Evolutionary conservation across 2,329 filamentous ascomycete species (phyloP), one percentile per base, ranked within the genome.

Genomic region (Ascosphaera apis): DNA sequence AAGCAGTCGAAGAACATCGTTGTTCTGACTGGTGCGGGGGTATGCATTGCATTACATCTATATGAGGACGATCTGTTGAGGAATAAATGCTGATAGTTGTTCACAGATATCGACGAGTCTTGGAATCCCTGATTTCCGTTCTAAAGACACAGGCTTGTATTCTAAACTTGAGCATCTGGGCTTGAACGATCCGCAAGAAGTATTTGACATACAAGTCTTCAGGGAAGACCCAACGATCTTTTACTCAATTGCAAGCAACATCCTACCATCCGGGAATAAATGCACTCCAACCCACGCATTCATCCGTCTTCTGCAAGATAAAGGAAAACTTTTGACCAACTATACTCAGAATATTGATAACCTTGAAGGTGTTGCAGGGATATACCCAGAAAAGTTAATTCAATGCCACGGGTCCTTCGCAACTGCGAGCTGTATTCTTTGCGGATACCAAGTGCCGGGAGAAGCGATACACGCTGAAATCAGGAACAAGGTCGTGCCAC

Each of bases 341-440:
- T 98, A 93, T 60, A 91, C 88, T 0, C 88, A 98, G 53, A 98
- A 98, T 54, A 95, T 98, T 49, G 88, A 98, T 61, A 93, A 93
- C 47, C 72, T 93, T 36, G 86, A 98, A 54, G 69, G 74, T 41
- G 74, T 79, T 48, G 86, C 86, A 0, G 88, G 88, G 15, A 80
- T 98, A 40, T 57, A 63, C 15, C 66, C 71, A 1, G 74, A 80
- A 23, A 91, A 88, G 50, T 66, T 95, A 13, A 76, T 98, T 18
- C 86, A 98, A 56, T 95, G 88, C 52, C 88, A 98, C 52, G 88
- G 88, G 41, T 92, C 82, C 4, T 95, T 93, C 59, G 84, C 84
- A 31, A 91, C 78, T 0, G 88, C 88, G 15, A 80, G 74, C 2
- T 98, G 88, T 54, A 69, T 88, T 33, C 75, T 79, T 48, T 98